These are phyloP conservation scores for Stemphylium beticola DNA, from an alignment of 2,329 filamentous ascomycete genomes.

Conservation along the genomic window DNA sequence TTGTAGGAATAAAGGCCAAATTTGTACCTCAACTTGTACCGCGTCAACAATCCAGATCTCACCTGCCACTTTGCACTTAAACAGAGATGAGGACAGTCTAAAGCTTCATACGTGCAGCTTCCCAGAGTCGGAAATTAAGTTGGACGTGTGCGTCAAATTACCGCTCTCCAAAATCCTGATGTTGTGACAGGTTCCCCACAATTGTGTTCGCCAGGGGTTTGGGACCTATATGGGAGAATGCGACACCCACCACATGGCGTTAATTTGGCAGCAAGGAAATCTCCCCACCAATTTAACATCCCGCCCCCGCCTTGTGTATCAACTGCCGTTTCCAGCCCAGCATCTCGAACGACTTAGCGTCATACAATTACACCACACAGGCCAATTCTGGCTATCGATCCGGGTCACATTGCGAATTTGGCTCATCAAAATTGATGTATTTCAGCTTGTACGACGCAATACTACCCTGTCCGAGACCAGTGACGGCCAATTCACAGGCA, in stretches of 20 bases:
- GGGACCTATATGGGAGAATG: conserved; percentile 18
- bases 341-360: conserved; percentile 2
- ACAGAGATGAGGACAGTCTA: neutral
- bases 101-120: neutral
- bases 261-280: conserved; percentile 10
- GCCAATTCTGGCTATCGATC: conserved; percentile 21
- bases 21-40: neutral
- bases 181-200: conserved; percentile 17
- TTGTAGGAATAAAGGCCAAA: neutral
- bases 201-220: conserved; percentile 4
- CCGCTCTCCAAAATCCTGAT: neutral
- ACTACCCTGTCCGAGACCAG: conserved; percentile 11
- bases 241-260: conserved; percentile 16
- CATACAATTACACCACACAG: conserved; percentile 15
- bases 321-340: conserved; percentile 21
- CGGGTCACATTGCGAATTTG: conserved; percentile 24
- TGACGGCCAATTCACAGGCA: conserved; percentile 25
- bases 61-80: neutral
- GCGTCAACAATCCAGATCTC: neutral
- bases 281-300: conserved; percentile 9
- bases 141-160: neutral
- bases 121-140: neutral
- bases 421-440: conserved; percentile 35
- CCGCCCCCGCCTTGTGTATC: conserved; percentile 13
- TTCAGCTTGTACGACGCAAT: conserved; percentile 20